Conservation (phyloP, 495 filamentous ascomycete species). For the Aspergillus baeticus region DNA sequence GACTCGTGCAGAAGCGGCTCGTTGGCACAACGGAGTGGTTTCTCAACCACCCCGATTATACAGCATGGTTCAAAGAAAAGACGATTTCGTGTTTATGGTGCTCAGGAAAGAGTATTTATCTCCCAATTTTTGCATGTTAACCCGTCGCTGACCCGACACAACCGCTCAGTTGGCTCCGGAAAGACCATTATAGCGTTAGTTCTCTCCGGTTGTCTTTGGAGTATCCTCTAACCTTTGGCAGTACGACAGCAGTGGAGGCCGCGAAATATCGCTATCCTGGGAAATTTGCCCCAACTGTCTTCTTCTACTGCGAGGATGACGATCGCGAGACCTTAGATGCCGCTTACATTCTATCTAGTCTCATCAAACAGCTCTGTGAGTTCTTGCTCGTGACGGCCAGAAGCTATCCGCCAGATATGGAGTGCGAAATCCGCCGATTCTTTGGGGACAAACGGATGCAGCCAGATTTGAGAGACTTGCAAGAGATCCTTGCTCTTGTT, state of each 20-base stretch:
- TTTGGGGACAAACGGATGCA: slow-evolving; percentile 19
- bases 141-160: background rate
- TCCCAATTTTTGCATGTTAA: background rate
- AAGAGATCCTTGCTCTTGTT: slow-evolving; percentile 16
- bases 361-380: slow-evolving; percentile 18
- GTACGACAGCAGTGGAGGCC: slow-evolving; percentile 16
- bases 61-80: slow-evolving; percentile 39
- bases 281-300: slow-evolving; percentile 8
- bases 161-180: slow-evolving; percentile 24
- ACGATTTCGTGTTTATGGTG: slow-evolving; percentile 22
- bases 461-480: slow-evolving; percentile 21
- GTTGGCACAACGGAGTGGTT: slow-evolving; percentile 40
- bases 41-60: slow-evolving; percentile 34
- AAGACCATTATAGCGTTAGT: slow-evolving; percentile 29
- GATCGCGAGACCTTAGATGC: background rate
- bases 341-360: slow-evolving; percentile 15
- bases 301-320: slow-evolving; percentile 14
- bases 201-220: background rate
- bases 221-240: slow-evolving; percentile 7
- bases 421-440: slow-evolving; percentile 29
- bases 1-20: slow-evolving; percentile 18
- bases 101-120: slow-evolving; percentile 24
- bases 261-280: background rate
- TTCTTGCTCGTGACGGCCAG: background rate
- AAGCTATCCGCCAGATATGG: background rate